A percentile compares a stretch with the other conserved stretches of the same genome.
Conservation (phyloP, 2,329 filamentous ascomycete genomes). For the Periconia digitata region DNA sequence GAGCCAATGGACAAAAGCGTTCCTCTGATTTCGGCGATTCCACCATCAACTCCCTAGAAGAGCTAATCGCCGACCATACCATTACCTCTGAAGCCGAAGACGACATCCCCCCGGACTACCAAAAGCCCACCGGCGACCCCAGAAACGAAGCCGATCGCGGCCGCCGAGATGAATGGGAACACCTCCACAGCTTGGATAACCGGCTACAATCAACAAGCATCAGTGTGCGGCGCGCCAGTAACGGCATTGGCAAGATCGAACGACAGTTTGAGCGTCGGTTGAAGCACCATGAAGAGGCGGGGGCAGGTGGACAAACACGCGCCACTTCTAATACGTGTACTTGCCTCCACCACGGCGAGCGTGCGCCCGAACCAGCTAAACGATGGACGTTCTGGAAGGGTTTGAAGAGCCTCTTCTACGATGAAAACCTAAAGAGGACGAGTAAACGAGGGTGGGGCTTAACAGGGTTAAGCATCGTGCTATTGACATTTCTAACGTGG, state of each 20-base stretch:
- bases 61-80: slow-evolving; percentile 40
- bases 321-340: slow-evolving; percentile 21
- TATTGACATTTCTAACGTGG: slow-evolving; percentile 50
- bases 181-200: slow-evolving; percentile 47
- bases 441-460: slow-evolving; percentile 28
- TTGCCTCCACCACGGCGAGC: slow-evolving; percentile 14
- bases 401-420: slow-evolving; percentile 32
- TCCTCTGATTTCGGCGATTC: slow-evolving; percentile 48
- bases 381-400: slow-evolving; percentile 21
- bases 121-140: slow-evolving; percentile 28
- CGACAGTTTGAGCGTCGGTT: slow-evolving; percentile 44
- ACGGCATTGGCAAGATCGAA: slow-evolving; percentile 47
- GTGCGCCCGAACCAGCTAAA: neutral
- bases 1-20: slow-evolving; percentile 27
- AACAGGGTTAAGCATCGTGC: slow-evolving; percentile 44
- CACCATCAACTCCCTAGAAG: slow-evolving; percentile 52
- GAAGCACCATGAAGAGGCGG: slow-evolving; percentile 31
- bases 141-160: slow-evolving; percentile 46
- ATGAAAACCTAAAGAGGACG: slow-evolving; percentile 19
- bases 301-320: slow-evolving; percentile 1
- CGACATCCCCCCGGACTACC: slow-evolving; percentile 35
- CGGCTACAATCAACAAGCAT: slow-evolving; percentile 43
- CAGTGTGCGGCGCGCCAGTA: slow-evolving; percentile 48
- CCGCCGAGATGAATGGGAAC: slow-evolving; percentile 44
- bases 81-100: slow-evolving; percentile 25